Evolutionary conservation across 108 stramenopile genomes (phyloP), one percentile per base, ranked within the genome.

Genomic region (Cyclotella atomus): DNA sequence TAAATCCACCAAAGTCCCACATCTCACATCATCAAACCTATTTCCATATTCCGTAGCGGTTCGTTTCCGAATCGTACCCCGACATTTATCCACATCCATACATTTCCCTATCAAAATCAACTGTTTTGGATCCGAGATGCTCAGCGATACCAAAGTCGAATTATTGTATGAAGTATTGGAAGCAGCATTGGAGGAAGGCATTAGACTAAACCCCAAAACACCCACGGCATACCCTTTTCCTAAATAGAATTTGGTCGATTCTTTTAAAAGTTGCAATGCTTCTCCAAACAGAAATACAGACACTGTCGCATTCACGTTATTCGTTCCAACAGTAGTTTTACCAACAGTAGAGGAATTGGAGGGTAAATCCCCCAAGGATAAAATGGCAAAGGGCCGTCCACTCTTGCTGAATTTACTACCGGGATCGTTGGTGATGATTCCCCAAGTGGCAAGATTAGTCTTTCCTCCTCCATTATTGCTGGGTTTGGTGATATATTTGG

Each of bases 221-320:
- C 85, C 88, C 27, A 90, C 70, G 0, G 89, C 91, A 36, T 43
- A 83, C 45, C 93, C 93, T 8, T 73, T 66, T 29, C 79, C 75
- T 6, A 82, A 64, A 68, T 87, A 95, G 25, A 28, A 34, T 41
- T 35, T 63, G 1, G 28, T 57, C 10, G 53, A 64, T 3, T 17
- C 7, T 4, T 57, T 36, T 45, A 80, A 55, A 1, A 73, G 27
- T 7, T 43, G 21, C 59, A 80, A 24, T 30, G 85, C 91, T 64
- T 88, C 79, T 27, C 93, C 93, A 70, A 95, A 95, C 35, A 95
- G 67, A 38, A 95, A 86, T 10, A 95, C 83, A 0, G 89, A 66
- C 4, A 95, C 54, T 10, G 84, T 75, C 0, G 89, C 85, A 35
- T 84, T 87, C 20, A 89, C 78, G 23, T 35, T 28, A 36, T 50